Evolutionary conservation across 805 yeast species (phyloP).

Genomic region (Yarrowia osloensis): DNA sequence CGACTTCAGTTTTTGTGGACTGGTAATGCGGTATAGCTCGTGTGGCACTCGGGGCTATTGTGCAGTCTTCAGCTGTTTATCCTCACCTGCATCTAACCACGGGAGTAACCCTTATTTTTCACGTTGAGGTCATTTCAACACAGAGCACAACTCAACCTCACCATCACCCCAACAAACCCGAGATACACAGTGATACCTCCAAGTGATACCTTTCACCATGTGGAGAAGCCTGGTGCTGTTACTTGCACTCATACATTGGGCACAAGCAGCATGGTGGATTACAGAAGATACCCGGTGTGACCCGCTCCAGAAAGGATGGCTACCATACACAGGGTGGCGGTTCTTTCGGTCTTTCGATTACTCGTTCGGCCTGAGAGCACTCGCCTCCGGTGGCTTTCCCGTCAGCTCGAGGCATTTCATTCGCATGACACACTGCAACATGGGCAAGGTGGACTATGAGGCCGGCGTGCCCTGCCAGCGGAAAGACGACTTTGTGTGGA

Average conservation of each 20-base stretch:
- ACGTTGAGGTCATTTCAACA: not conserved
- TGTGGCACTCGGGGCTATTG: too few relatives aligned
- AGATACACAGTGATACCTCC: not conserved
- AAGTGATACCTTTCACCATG: not conserved
- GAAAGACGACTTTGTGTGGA: constrained; percentile 23
- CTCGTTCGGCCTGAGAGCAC: not conserved
- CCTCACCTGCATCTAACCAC: not conserved
- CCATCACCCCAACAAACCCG: not conserved
- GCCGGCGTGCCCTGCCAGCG: constrained; percentile 22
- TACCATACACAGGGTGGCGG: constrained; percentile 20
- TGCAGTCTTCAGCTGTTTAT: not conserved
- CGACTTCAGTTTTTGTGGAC: too few relatives aligned
- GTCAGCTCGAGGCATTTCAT: not conserved
- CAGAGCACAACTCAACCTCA: not conserved
- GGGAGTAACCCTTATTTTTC: not conserved
- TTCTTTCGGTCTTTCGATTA: constrained; percentile 12
- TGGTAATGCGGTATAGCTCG: too few relatives aligned
- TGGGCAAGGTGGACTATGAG: constrained; percentile 21
- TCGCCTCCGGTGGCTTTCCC: constrained; percentile 15
- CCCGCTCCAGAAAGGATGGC: constrained; percentile 21
- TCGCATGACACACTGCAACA: constrained; percentile 15
- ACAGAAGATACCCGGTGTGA: constrained; percentile 23
- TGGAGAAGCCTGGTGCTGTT: constrained; percentile 1
- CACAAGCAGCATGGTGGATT: constrained; percentile 23
- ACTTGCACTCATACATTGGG: not conserved